Evolutionary conservation across 169 alveolate genomes (phyloP).

Genomic region (Theileria orientalis): DNA sequence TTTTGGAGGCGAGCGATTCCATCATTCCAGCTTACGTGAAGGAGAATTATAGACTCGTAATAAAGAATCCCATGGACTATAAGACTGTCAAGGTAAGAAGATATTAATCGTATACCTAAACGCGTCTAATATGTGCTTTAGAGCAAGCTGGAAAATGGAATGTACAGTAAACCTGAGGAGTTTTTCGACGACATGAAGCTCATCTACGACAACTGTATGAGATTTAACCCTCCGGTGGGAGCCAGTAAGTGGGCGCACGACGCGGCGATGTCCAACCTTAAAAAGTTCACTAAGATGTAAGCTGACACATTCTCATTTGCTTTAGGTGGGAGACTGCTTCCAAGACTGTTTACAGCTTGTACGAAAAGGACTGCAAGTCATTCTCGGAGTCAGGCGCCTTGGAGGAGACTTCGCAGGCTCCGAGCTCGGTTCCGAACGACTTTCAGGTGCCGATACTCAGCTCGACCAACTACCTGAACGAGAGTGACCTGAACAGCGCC

Average conservation of each 20-base stretch:
- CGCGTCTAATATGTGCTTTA: not conserved
- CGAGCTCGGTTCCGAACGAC: not conserved
- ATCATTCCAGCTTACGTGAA: constrained; percentile 55
- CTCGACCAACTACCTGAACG: constrained; percentile 4
- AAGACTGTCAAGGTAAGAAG: constrained; percentile 49
- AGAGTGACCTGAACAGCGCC: not conserved
- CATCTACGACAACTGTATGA: constrained; percentile 63
- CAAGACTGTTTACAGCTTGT: not conserved
- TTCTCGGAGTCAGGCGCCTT: not conserved
- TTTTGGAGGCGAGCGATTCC: constrained; percentile 64
- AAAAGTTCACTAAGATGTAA: constrained; percentile 46
- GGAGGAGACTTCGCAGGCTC: not conserved
- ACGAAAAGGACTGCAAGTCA: constrained; percentile 14
- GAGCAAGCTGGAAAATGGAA: constrained; percentile 27
- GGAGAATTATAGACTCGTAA: constrained; percentile 45
- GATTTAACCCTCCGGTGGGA: constrained; percentile 61
- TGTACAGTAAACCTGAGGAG: constrained; percentile 44
- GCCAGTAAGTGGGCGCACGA: constrained; percentile 60
- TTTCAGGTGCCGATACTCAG: constrained; percentile 1
- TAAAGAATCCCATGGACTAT: constrained; percentile 59
- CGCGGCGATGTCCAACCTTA: constrained; percentile 49
- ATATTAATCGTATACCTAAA: not conserved
- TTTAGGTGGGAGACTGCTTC: constrained; percentile 46
- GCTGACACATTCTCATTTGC: not conserved
- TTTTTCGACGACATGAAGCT: constrained; percentile 58